Conservation (phyloP, 441 rosid genomes). For the Aquilaria agallochum region DNA sequence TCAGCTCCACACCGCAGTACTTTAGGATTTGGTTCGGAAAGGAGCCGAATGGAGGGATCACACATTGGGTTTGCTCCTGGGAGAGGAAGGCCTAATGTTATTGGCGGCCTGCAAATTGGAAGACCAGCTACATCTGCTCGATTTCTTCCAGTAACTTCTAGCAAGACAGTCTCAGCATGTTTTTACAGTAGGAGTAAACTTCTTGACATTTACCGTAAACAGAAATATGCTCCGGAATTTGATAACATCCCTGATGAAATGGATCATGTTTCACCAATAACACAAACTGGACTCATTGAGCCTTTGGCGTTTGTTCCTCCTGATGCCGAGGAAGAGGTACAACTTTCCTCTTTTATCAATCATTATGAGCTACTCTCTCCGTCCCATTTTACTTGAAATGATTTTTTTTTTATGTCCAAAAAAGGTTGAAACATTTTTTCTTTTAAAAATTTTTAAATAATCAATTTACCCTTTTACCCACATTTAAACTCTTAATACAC, state of each 20-base stretch:
- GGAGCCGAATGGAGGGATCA: constrained; percentile 62
- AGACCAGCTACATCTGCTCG: constrained; percentile 19
- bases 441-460: not conserved
- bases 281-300: constrained; percentile 33
- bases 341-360: constrained; percentile 6
- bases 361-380: not conserved
- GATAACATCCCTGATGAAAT: constrained; percentile 44
- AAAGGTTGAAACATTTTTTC: not conserved
- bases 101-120: constrained; percentile 23
- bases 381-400: not conserved
- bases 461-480: too few species aligned
- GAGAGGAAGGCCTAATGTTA: constrained; percentile 62
- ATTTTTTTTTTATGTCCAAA: not conserved
- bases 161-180: constrained; percentile 13
- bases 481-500: too few species aligned
- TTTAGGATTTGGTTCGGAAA: constrained; percentile 84
- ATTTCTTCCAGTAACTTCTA: constrained; percentile 26
- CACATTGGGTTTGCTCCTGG: constrained; percentile 68
- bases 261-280: constrained; percentile 49
- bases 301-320: constrained; percentile 86
- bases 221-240: constrained; percentile 42
- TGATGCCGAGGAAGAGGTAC: constrained; percentile 74
- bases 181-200: constrained; percentile 84
- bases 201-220: constrained; percentile 80
- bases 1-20: constrained; percentile 65